phyloP scores from a whole-genome alignment of 2,329 filamentous ascomycete species.

The Arthrobotrys conoides region DNA sequence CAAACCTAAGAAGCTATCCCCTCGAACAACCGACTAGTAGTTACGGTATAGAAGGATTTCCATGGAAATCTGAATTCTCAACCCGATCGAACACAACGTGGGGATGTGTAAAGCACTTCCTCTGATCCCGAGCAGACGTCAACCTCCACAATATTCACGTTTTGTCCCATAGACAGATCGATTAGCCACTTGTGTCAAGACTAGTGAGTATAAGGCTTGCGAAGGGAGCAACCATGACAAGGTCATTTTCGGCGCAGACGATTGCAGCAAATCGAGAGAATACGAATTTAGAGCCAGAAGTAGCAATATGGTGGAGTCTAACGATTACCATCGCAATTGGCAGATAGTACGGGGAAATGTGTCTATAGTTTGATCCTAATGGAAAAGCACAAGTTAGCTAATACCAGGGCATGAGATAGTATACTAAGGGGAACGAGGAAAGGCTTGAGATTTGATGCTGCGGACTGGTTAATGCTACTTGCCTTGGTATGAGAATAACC shows the following conservation, averaged over 20 bases:
- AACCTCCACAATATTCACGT: not conserved
- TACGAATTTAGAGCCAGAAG: conserved; percentile 7
- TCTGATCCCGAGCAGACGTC: not conserved
- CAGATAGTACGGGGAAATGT: conserved; percentile 2
- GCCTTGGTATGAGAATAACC: conserved; percentile 24
- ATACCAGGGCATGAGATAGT: conserved; percentile 9
- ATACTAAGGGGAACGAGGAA: conserved; percentile 22
- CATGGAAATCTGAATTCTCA: not conserved
- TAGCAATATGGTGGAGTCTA: conserved; percentile 36
- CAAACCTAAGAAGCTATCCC: not conserved
- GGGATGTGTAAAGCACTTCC: conserved; percentile 2
- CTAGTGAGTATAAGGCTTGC: too few relatives aligned
- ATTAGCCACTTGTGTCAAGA: too few relatives aligned
- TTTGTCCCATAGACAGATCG: not conserved
- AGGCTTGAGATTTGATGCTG: conserved; percentile 26
- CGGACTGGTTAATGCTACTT: conserved; percentile 41
- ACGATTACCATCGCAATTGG: conserved; percentile 26
- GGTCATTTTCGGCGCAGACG: not conserved
- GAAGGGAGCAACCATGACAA: conserved; percentile 2
- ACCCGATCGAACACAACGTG: not conserved
- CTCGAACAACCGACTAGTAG: not conserved
- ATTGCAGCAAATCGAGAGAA: not conserved
- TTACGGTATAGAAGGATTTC: not conserved
- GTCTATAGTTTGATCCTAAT: not conserved
- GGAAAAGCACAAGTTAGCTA: conserved; percentile 1